Base-by-base conservation (phyloP, 2,329 filamentous ascomycete species). In the Berkeleyomyces basicola region DNA sequence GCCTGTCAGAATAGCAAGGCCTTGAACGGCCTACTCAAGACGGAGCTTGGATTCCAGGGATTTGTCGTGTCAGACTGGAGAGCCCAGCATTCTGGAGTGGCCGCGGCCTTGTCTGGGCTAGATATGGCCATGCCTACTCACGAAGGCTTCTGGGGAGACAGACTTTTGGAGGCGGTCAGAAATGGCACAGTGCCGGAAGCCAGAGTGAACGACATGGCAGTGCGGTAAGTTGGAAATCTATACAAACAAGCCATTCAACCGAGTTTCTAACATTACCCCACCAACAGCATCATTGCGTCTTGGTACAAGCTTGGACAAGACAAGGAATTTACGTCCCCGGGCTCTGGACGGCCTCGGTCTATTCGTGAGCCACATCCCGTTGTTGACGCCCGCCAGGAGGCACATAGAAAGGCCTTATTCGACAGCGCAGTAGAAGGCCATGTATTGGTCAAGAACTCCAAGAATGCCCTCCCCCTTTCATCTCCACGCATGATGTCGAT, bases 51-150 rank as follows among this genome's bases (percentile, higher is more conserved):
- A 2, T 83, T 83, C 66, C 77, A 82, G 67, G 86, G 86, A 0
- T 87, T 84, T 67, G 79, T 88, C 1, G 79, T 85, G 47, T 78
- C 80, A 0, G 86, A 90, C 69, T 89, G 85, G 84, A 71, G 73
- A 40, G 86, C 83, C 1, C 84, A 86, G 62, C 84, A 87, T 66
- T 74, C 81, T 0, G 84, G 85, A 43, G 79, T 85, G 9, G 78
- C 78, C 0, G 79, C 78, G 3, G 78, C 84, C 0, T 72, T 84
- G 62, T 82, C 84, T 2, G 87, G 87, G 37, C 70, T 90, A 37
- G 86, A 90, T 69, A 83, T 88, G 79, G 80, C 79, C 9, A 89
- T 90, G 86, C 85, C 84, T 0, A 72, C 66, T 7, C 72, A 69
- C 0, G 68, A 68, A 3, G 58, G 65, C 0, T 74, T 72, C 61